Conservation (phyloP, 1,284 basidiomycete genomes). For the Gomphus bonarii region DNA sequence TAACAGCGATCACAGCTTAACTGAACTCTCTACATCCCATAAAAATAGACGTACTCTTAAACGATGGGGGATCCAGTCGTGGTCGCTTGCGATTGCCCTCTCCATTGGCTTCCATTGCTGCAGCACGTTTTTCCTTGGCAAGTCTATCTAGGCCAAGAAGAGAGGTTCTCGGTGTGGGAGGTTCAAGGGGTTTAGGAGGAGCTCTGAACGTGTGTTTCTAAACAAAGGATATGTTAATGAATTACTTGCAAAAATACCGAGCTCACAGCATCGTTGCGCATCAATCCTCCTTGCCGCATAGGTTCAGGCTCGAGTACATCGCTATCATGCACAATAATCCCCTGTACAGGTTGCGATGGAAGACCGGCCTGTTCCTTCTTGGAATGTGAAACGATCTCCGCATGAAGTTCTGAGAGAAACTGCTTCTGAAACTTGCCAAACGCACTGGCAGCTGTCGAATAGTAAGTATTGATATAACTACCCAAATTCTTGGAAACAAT, state of each 20-base stretch:
- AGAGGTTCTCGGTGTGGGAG: slow-evolving; percentile 64
- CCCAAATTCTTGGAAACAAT: not conserved
- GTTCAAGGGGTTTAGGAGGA: slow-evolving; percentile 61
- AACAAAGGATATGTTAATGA: slow-evolving; percentile 7
- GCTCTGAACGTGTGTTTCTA: slow-evolving; percentile 71
- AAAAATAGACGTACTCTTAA: slow-evolving; percentile 64
- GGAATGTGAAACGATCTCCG: slow-evolving; percentile 49
- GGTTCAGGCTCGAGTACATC: slow-evolving; percentile 78
- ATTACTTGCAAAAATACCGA: not conserved
- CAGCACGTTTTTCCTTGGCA: slow-evolving; percentile 77
- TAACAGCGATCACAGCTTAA: slow-evolving; percentile 21
- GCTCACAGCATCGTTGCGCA: slow-evolving; percentile 57
- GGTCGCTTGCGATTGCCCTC: slow-evolving; percentile 56
- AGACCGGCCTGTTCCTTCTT: slow-evolving; percentile 52
- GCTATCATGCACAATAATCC: slow-evolving; percentile 70
- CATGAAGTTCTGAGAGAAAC: slow-evolving; percentile 47
- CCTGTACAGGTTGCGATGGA: slow-evolving; percentile 47
- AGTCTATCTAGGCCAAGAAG: slow-evolving; percentile 79
- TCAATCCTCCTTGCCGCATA: slow-evolving; percentile 63
- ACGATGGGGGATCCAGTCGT: slow-evolving; percentile 52
- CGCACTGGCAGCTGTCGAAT: slow-evolving; percentile 51
- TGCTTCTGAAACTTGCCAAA: slow-evolving; percentile 80
- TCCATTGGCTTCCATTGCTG: slow-evolving; percentile 33
- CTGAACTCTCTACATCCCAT: not conserved
- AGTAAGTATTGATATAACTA: not conserved